Conservation (phyloP, 2,329 filamentous ascomycete genomes). For the Neofusicoccum sp. region DNA sequence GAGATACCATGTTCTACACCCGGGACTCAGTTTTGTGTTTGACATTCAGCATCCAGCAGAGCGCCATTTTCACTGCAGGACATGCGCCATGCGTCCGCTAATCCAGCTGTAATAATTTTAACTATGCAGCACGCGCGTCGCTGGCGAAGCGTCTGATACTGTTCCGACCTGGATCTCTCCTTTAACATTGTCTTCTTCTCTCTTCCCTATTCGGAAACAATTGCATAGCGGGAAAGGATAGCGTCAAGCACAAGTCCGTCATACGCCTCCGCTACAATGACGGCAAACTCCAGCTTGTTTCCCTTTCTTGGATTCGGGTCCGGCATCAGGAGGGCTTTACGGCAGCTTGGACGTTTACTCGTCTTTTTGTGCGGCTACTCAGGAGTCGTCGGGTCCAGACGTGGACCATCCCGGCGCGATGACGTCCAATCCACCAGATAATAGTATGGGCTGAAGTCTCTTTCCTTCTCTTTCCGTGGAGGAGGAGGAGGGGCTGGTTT, state of each 20-base stretch:
- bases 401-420: too few species aligned
- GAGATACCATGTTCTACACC: not conserved
- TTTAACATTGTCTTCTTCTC: not conserved
- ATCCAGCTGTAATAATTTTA: not conserved
- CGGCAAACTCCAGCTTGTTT: not conserved
- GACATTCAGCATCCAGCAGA: not conserved
- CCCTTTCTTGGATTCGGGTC: too few species aligned
- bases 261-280: constrained; percentile 6
- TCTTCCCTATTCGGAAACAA: not conserved
- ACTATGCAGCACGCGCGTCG: not conserved
- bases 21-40: not conserved
- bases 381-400: too few species aligned
- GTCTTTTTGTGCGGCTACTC: too few species aligned
- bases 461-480: not conserved
- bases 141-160: not conserved
- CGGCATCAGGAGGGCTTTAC: not conserved
- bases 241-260: constrained; percentile 8
- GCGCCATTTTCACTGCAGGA: not conserved
- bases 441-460: not conserved
- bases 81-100: not conserved
- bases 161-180: not conserved
- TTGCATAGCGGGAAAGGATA: constrained; percentile 9
- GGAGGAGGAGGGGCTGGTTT: not conserved
- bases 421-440: not conserved
- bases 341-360: too few species aligned